These are phyloP conservation scores for Limnanthes douglasii DNA, from an alignment of 345 rosid species.

Conservation along the genomic window DNA sequence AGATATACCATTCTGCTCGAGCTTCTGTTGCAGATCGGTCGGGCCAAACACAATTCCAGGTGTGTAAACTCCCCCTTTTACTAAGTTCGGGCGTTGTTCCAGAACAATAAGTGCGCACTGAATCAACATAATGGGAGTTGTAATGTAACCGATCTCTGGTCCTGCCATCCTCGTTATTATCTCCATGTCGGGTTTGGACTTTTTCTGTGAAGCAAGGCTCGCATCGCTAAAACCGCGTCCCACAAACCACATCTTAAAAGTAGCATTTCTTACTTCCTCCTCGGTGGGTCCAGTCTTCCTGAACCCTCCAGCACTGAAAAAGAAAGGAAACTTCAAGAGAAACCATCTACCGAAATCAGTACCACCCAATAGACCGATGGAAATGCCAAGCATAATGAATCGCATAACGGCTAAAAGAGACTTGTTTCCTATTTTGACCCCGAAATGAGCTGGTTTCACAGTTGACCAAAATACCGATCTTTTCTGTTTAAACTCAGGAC, in stretches of 20 bases:
- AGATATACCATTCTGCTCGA: constrained; percentile 60
- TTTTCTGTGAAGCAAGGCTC: constrained; percentile 22
- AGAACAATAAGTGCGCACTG: constrained; percentile 58
- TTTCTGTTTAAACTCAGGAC: constrained; percentile 29
- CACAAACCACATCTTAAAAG: constrained; percentile 85
- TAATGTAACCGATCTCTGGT: constrained; percentile 80
- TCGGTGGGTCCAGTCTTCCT: constrained; percentile 68
- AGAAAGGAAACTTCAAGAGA: constrained; percentile 64
- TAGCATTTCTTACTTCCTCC: constrained; percentile 63
- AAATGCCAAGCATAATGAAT: constrained; percentile 34
- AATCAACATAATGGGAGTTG: constrained; percentile 50
- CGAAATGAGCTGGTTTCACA: constrained; percentile 66
- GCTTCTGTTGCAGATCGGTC: constrained; percentile 54
- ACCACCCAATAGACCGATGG: constrained; percentile 39
- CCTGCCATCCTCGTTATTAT: constrained; percentile 62
- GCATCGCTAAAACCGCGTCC: constrained; percentile 57
- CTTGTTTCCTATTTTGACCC: constrained; percentile 55
- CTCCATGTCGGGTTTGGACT: constrained; percentile 42
- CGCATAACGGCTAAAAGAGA: constrained; percentile 39
- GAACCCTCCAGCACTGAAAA: constrained; percentile 78
- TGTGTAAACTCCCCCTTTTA: constrained; percentile 61
- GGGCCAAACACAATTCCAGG: constrained; percentile 77
- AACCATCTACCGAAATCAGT: constrained; percentile 59
- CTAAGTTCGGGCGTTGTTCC: constrained; percentile 39
- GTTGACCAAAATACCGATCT: constrained; percentile 63